Conservation (phyloP, 768 basidiomycete genomes). For the Kwoniella europaea region DNA sequence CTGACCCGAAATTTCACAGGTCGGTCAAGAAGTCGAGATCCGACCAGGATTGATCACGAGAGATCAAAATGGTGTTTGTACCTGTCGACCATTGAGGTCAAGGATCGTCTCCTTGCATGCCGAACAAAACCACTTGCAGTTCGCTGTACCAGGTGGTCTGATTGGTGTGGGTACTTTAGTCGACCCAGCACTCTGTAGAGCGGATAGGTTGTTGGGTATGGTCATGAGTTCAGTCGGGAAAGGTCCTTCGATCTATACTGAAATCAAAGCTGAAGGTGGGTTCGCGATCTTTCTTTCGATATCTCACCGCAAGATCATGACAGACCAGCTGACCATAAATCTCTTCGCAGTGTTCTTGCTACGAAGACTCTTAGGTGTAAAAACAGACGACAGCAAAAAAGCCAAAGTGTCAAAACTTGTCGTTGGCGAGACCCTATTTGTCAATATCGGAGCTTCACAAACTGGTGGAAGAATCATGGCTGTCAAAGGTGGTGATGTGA, state of each 20-base stretch:
- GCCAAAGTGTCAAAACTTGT: constrained; percentile 85
- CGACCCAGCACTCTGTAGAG: constrained; percentile 94
- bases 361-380: constrained; percentile 93
- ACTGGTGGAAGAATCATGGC: constrained; percentile 93
- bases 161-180: constrained; percentile 98
- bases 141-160: constrained; percentile 94
- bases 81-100: constrained; percentile 92
- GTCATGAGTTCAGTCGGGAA: constrained; percentile 94
- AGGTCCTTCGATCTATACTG: constrained; percentile 86
- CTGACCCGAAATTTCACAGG: constrained; percentile 11
- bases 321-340: neutral
- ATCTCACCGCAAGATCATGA: too few species aligned
- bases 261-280: constrained; percentile 60
- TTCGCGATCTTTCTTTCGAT: constrained; percentile 3
- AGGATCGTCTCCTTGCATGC: constrained; percentile 88
- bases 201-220: constrained; percentile 94
- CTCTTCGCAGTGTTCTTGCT: constrained; percentile 74
- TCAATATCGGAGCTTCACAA: constrained; percentile 98
- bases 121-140: constrained; percentile 90
- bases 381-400: constrained; percentile 98
- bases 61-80: constrained; percentile 83
- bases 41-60: constrained; percentile 96
- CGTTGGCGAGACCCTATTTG: constrained; percentile 88
- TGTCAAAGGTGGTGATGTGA: constrained; percentile 89
- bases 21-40: constrained; percentile 95